Evolutionary conservation across 2,329 filamentous ascomycete genomes (phyloP).

Genomic region (Fusarium piperis): DNA sequence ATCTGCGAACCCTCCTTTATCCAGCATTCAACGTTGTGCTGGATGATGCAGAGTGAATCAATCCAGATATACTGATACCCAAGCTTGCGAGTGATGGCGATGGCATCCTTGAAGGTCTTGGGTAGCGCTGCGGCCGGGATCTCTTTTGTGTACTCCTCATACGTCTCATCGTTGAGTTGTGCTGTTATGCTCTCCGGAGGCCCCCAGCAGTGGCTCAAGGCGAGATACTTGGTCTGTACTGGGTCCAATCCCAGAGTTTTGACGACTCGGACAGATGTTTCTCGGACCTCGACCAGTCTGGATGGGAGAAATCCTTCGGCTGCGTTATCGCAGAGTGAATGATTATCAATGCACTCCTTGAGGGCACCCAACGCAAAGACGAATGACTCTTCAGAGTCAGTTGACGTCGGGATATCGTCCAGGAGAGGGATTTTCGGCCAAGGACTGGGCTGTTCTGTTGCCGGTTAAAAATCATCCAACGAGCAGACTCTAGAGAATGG

Average conservation of each 20-base stretch:
- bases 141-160: neutral
- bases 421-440: neutral
- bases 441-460: neutral
- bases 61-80: neutral
- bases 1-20: neutral
- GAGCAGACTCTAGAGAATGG: neutral
- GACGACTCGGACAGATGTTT: neutral
- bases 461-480: neutral
- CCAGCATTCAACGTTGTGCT: neutral
- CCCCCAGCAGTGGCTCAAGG: conserved; percentile 2
- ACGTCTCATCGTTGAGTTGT: neutral
- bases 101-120: neutral
- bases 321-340: neutral
- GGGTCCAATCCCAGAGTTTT: neutral
- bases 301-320: neutral
- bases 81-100: neutral
- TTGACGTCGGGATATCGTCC: neutral
- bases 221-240: neutral
- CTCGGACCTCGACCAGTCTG: neutral
- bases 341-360: neutral
- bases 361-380: neutral
- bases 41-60: neutral
- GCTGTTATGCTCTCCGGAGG: neutral
- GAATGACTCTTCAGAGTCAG: neutral
- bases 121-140: neutral